Base-by-base conservation (phyloP, 2,329 filamentous ascomycete species). In the Nemania sp. region DNA sequence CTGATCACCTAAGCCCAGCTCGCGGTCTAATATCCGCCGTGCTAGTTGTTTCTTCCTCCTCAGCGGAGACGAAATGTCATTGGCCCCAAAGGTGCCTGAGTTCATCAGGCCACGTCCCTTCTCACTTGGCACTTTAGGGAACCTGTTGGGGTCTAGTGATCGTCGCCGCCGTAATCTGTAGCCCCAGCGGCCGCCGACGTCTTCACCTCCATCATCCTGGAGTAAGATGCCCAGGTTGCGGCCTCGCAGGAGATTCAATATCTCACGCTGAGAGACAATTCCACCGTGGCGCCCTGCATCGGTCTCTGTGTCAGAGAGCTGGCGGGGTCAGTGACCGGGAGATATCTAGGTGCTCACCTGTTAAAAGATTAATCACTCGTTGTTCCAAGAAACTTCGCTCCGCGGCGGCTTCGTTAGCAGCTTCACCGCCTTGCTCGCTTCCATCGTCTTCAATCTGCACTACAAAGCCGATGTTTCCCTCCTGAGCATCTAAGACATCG, bases 121-220 rank as follows among this genome's bases (percentile, higher is more conserved):
- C 9, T 89, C 84, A 64, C 87, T 96, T 0, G 93, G 93, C 0
- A 96, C 84, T 63, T 89, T 89, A n/a, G 92, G 90, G 55, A 92
- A 92, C 39, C 82, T 75, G 57, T 84, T 72, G 2, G 78, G 78
- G 53, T 84, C 80, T n/a, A 71, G 64, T 1, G 60, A 61, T 9
- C 67, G 66, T 17, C 72, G 68, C 47, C 80, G 76, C 41, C 79
- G 73, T 28, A 53, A 77, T 70, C 34, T 78, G 72, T 62, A 77
- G 75, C 44, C 77, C 72, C 43, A 70, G 5, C 70, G 69, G 14
- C 69, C 70, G 46, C 69, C 70, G 42, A 39, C 72, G 5, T 72
- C 72, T 9, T 74, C 61, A 6, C 67, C 64, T 14, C 65, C 64
- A 15, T 66, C 66, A 47, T 69, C 69, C 48, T 73, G 70, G 2